Evolutionary conservation across 164 flowering plant species (phyloP), one percentile per base, ranked within the genome.

Genomic region (Buxus sempervirens): DNA sequence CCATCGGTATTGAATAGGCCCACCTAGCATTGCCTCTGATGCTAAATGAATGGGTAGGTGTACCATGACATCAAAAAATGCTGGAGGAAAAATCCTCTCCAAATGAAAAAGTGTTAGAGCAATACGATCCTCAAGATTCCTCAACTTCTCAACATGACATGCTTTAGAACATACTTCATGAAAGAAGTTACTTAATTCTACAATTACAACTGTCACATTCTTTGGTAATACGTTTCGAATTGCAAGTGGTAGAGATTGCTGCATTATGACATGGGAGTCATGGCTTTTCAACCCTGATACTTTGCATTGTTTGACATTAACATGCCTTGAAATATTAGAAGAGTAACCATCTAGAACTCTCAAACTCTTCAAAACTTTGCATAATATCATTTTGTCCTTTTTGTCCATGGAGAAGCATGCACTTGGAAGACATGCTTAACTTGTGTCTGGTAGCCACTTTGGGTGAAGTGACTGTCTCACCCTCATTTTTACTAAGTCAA

Each of bases 201-300:
- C n/a, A n/a, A n/a, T n/a, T n/a, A n/a, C n/a, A n/a, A n/a, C n/a
- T n/a, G n/a, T n/a, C n/a, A n/a, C n/a, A n/a, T n/a, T n/a, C n/a
- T n/a, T n/a, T n/a, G n/a, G n/a, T n/a, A n/a, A n/a, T n/a, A n/a
- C n/a, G n/a, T n/a, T n/a, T n/a, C n/a, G n/a, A n/a, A n/a, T n/a
- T n/a, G n/a, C n/a, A n/a, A n/a, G n/a, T n/a, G n/a, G n/a, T n/a
- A 80, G 65, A 1, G 71, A 14, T 41, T 67, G 66, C n/a, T n/a
- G 72, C 62, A 75, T 58, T 1, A 78, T 61, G 21, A 78, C 45
- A 56, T 73, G 82, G 24, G 23, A 66, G 22, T 75, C 79, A 45
- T 79, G 77, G 18, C 60, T 65, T 28, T 76, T 79, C 1, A 76
- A 16, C 0, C 71, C 62, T 0, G 14, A 24, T 13, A 76, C 64